Base-by-base conservation (phyloP, 78 protist species). In the Dictyostelium purpureum region DNA sequence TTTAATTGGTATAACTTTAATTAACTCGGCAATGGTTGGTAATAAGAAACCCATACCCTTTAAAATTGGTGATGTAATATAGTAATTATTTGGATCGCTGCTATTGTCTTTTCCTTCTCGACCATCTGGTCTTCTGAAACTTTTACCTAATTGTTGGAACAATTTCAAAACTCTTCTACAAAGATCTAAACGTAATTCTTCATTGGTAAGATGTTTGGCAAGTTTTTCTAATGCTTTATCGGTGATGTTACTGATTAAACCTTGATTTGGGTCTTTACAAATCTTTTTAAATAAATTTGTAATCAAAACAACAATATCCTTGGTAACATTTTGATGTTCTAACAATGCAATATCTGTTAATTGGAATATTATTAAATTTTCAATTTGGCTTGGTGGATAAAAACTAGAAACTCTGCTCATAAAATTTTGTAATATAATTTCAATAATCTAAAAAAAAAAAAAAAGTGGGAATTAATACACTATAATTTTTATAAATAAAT, bases 41-140 rank as follows among this genome's bases (percentile, higher is more conserved):
- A 90, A 70, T 40, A 90, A 38, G 63, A 74, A 90, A 21, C 94
- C 94, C 94, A 90, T 90, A 61, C 94, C 94, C 43, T 90, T 79
- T n/a, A 90, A 71, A 14, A 79, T 73, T 7, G 94, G 94, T 21
- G 89, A 79, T 16, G 94, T 57, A 4, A 71, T 28, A 35, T 63
- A 63, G 26, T 74, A 66, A 3, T 63, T 66, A 10, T 63, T 63
- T n/a, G 79, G 87, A 66, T 88, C 94, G 4, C 11, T 73, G 11
- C 19, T 73, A 37, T 28, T 9, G 79, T 6, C 4, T 31, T 24
- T 33, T 28, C 40, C 35, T 2, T 11, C 56, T 19, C 31, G 9
- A 0, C 56, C 33, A 51, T 42, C 45, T 37, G 40, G 18, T 1
- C 73, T 54, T 43, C 56, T 65, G 28, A 90, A 40, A 28, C 56